A percentile compares a stretch with the other conserved stretches of the same genome.
Conservation (phyloP, 2,329 filamentous ascomycete species). For the Xylariales sp. region DNA sequence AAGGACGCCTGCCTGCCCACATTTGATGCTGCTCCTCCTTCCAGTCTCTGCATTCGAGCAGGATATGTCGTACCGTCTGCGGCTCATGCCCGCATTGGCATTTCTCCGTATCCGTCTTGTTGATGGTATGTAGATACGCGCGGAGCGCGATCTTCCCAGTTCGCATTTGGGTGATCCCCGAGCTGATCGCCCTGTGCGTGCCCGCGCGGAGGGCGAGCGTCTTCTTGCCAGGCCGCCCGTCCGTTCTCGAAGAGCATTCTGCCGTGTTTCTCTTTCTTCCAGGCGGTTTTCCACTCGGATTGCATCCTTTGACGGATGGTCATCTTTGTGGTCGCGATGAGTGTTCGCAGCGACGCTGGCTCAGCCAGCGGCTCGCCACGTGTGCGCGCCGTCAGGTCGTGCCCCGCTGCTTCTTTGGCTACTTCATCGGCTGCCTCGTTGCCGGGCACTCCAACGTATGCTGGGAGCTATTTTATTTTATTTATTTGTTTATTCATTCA, state of each 20-base stretch:
- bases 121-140: background rate
- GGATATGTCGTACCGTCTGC: background rate
- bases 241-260: background rate
- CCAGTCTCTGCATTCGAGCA: background rate
- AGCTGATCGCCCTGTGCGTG: background rate
- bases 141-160: background rate
- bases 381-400: no score
- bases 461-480: no score
- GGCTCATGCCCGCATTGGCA: background rate
- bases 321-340: background rate
- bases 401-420: background rate
- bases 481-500: no score
- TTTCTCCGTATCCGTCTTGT: background rate
- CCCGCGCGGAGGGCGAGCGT: background rate
- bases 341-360: background rate
- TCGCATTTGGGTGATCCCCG: background rate
- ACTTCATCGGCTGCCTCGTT: background rate
- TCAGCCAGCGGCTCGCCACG: no score
- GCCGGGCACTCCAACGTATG: background rate
- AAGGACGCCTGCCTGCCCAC: constrained; percentile 20
- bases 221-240: background rate
- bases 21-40: constrained; percentile 10
- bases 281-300: background rate
- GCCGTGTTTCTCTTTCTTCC: background rate
- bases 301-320: background rate